Conservation (phyloP, 176 grass and related monocot genomes). For the Oryza glaberrima region DNA sequence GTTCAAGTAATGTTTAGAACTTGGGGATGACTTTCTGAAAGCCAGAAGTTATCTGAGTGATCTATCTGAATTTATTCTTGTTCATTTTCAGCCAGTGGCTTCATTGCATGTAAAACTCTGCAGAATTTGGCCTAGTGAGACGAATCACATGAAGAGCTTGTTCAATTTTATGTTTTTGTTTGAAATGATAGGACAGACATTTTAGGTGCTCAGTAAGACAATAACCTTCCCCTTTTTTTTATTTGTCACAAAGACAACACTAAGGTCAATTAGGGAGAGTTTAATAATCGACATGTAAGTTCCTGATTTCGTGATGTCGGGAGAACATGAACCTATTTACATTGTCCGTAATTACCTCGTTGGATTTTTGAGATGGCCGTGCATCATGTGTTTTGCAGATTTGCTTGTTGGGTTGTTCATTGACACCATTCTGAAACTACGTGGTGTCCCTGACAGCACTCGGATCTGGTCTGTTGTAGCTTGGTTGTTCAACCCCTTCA, state of each 20-base stretch:
- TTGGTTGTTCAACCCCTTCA: constrained; percentile 95
- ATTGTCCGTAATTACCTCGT: constrained; percentile 6
- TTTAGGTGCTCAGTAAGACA: background rate
- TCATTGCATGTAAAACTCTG: background rate
- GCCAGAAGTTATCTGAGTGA: background rate
- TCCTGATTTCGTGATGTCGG: background rate
- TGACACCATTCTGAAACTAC: constrained; percentile 62
- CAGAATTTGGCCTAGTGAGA: background rate
- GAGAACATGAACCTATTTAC: background rate
- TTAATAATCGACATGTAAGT: background rate
- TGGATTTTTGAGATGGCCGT: background rate
- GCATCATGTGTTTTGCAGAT: constrained; percentile 57
- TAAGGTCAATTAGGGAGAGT: background rate
- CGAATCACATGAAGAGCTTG: background rate
- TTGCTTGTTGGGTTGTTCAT: constrained; percentile 83
- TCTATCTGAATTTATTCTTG: background rate
- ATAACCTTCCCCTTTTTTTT: background rate
- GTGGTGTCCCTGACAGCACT: constrained; percentile 60
- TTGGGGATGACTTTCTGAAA: background rate
- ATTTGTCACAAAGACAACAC: background rate
- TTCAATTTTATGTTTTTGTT: background rate
- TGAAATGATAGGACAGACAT: background rate
- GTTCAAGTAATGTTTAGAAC: background rate
- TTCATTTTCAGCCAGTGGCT: background rate
- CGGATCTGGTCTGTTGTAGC: constrained; percentile 71